Conservation (phyloP, 306 rosid species). For the Oxytropis ochrocephala region DNA sequence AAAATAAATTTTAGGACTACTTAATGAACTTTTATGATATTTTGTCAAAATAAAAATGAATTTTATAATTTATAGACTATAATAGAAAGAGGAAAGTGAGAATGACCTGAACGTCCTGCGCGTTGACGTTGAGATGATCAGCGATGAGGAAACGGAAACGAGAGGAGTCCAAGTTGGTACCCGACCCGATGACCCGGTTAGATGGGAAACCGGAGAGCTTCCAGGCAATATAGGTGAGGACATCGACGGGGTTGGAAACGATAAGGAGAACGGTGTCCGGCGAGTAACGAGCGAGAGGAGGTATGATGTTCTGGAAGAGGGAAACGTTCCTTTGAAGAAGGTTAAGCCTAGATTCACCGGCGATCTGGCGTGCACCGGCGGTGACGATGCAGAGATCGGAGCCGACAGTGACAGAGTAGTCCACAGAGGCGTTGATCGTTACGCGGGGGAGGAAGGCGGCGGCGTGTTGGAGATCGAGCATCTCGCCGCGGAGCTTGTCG, state of each 20-base stretch:
- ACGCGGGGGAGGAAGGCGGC: conserved; percentile 93
- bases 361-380: conserved; percentile 75
- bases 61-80: no score
- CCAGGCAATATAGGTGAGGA: conserved; percentile 78
- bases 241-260: conserved; percentile 82
- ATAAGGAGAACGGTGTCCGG: conserved; percentile 53
- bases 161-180: conserved; percentile 90
- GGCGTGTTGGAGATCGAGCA: conserved; percentile 89
- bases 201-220: conserved; percentile 82
- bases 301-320: conserved; percentile 54
- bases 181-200: conserved; percentile 78
- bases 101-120: conserved; percentile 89
- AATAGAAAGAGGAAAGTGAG: neutral
- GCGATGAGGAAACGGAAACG: conserved; percentile 81
- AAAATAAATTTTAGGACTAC: no score
- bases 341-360: conserved; percentile 72
- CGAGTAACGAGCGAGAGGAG: conserved; percentile 46
- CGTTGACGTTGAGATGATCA: conserved; percentile 82
- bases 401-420: conserved; percentile 52
- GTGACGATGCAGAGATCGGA: conserved; percentile 84
- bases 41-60: no score
- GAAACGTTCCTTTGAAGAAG: conserved; percentile 61
- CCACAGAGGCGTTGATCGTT: conserved; percentile 59
- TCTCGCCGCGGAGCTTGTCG: conserved; percentile 87
- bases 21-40: no score